These are phyloP conservation scores for Hymenoscyphus linearis DNA, from an alignment of 2,329 filamentous ascomycete species.

Conservation along the genomic window DNA sequence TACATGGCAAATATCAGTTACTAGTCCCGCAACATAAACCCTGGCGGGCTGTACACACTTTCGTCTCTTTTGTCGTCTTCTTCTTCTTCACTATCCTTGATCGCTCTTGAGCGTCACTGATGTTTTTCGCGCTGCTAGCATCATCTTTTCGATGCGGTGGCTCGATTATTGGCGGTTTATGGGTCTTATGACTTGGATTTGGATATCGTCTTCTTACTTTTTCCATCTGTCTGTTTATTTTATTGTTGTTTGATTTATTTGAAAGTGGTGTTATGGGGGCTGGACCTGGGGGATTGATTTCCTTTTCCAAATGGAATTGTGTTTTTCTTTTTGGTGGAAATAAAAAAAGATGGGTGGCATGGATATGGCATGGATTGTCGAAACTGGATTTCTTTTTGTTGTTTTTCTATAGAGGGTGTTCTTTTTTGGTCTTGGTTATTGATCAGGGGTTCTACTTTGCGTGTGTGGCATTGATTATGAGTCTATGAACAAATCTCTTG, in stretches of 20 bases:
- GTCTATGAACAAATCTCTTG: background rate
- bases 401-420: background rate
- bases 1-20: background rate
- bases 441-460: background rate
- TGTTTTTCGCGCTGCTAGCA: background rate
- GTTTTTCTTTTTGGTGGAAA: background rate
- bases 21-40: background rate
- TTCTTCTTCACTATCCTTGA: background rate
- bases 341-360: background rate
- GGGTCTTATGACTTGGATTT: background rate
- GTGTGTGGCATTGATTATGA: background rate
- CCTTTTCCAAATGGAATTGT: background rate
- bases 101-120: background rate
- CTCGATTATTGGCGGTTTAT: background rate
- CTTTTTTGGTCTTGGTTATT: background rate
- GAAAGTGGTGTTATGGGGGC: background rate
- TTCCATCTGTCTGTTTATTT: background rate
- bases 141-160: background rate
- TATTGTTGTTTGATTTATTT: background rate
- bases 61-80: background rate
- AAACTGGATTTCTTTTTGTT: background rate
- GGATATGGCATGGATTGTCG: background rate
- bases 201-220: background rate
- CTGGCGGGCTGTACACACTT: background rate
- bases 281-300: background rate